A percentile compares a stretch with the other conserved stretches of the same genome.
These are phyloP conservation scores for Salix suchowensis DNA, from an alignment of 345 rosid genomes.

Conservation along the genomic window DNA sequence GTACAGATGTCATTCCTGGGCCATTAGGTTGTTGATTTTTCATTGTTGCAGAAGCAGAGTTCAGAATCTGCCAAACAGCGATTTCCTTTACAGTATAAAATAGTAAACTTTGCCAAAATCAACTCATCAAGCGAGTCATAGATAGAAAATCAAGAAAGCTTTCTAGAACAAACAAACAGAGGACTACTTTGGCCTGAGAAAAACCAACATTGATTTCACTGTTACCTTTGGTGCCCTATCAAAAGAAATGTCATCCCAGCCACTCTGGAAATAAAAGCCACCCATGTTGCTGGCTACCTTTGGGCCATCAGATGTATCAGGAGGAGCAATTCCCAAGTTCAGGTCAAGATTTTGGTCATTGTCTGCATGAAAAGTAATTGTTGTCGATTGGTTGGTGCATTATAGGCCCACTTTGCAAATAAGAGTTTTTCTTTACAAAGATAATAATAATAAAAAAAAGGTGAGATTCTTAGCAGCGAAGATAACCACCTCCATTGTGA, in stretches of 20 bases:
- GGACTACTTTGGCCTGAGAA: background rate
- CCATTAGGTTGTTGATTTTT: slow-evolving; percentile 21
- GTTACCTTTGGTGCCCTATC: slow-evolving; percentile 33
- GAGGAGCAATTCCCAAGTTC: slow-evolving; percentile 57
- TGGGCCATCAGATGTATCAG: slow-evolving; percentile 19
- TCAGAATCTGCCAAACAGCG: slow-evolving; percentile 24
- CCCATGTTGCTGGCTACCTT: slow-evolving; percentile 17
- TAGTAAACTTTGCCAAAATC: background rate
- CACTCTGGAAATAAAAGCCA: slow-evolving; percentile 8
- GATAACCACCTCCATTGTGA: slow-evolving; percentile 38
- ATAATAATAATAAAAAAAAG: background rate
- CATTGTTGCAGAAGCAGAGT: slow-evolving; percentile 21
- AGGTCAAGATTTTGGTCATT: slow-evolving; percentile 40
- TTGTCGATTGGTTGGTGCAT: background rate
- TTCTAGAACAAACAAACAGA: background rate
- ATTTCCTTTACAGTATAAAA: background rate
- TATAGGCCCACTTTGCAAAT: background rate
- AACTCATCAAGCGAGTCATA: background rate
- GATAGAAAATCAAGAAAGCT: background rate
- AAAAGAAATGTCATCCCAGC: slow-evolving; percentile 13
- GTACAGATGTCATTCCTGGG: slow-evolving; percentile 28
- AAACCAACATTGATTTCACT: background rate
- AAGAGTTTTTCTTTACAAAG: background rate
- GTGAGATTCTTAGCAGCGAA: background rate
- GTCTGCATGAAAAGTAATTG: slow-evolving; percentile 27